Conservation (phyloP, 2,329 filamentous ascomycete species). For the Cladosporium austrohemisphaericum region DNA sequence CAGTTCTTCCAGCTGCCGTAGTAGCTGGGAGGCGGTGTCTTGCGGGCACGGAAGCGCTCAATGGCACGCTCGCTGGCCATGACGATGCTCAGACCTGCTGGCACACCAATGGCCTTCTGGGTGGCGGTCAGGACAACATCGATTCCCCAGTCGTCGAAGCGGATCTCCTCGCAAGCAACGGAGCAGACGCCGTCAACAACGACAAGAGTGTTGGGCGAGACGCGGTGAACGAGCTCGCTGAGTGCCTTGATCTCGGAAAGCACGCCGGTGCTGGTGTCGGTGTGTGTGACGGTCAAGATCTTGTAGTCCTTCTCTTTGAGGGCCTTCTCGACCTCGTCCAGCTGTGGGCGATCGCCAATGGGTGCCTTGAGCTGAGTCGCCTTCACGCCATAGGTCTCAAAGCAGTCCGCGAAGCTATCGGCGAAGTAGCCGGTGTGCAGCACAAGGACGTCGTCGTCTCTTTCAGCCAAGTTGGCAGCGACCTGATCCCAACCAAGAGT, state of each 20-base stretch:
- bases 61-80: slow-evolving; percentile 91
- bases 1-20: slow-evolving; percentile 98
- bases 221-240: slow-evolving; percentile 74
- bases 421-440: slow-evolving; percentile 97
- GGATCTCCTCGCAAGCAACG: slow-evolving; percentile 91
- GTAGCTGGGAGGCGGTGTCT: slow-evolving; percentile 79
- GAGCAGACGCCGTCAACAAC: slow-evolving; percentile 97
- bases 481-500: slow-evolving; percentile 97
- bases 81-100: slow-evolving; percentile 87
- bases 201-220: slow-evolving; percentile 86
- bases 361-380: slow-evolving; percentile 86
- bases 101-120: slow-evolving; percentile 95
- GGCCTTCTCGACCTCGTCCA: slow-evolving; percentile 82
- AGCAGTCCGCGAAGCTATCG: slow-evolving; percentile 88
- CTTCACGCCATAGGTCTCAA: slow-evolving; percentile 84
- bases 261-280: slow-evolving; percentile 95
- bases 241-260: slow-evolving; percentile 84
- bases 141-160: slow-evolving; percentile 90
- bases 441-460: slow-evolving; percentile 84
- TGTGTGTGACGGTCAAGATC: slow-evolving; percentile 89
- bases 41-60: slow-evolving; percentile 71
- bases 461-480: slow-evolving; percentile 86
- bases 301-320: slow-evolving; percentile 91
- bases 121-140: slow-evolving; percentile 91
- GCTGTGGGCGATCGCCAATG: slow-evolving; percentile 81